phyloP scores from a whole-genome alignment of 768 basidiomycete genomes.

The Saitozyma sp. region DNA sequence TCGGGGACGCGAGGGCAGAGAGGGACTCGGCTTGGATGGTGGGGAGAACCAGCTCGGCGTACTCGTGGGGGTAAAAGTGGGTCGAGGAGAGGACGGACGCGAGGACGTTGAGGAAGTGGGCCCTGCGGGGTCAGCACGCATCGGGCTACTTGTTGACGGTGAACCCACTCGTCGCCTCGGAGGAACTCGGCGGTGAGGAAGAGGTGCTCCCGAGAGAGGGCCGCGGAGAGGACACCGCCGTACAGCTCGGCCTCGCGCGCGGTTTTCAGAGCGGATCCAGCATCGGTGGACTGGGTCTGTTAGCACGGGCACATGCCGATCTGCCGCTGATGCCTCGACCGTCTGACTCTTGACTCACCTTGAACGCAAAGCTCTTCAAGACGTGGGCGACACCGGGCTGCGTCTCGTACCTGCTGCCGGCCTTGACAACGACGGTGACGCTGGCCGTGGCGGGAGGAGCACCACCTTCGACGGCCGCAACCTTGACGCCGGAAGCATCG shows the following conservation, averaged over 20 bases:
- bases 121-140: slow-evolving; percentile 56
- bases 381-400: slow-evolving; percentile 88
- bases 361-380: slow-evolving; percentile 98
- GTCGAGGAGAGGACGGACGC: slow-evolving; percentile 79
- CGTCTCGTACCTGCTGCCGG: slow-evolving; percentile 83
- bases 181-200: slow-evolving; percentile 93
- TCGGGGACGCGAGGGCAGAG: slow-evolving; percentile 63
- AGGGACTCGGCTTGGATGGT: slow-evolving; percentile 69
- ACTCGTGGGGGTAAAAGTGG: slow-evolving; percentile 61
- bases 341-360: slow-evolving; percentile 61
- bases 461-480: slow-evolving; percentile 78
- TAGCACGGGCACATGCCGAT: neutral
- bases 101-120: slow-evolving; percentile 86
- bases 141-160: neutral
- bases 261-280: slow-evolving; percentile 83
- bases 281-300: slow-evolving; percentile 70
- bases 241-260: slow-evolving; percentile 90
- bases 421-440: slow-evolving; percentile 88
- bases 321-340: neutral
- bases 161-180: slow-evolving; percentile 88
- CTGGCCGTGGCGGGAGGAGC: slow-evolving; percentile 69
- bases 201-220: slow-evolving; percentile 82
- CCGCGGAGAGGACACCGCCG: slow-evolving; percentile 84
- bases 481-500: slow-evolving; percentile 76
- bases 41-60: slow-evolving; percentile 57